Evolutionary conservation across 169 alveolate genomes (phyloP), one percentile per base, ranked within the genome.

Genomic region (Perkinsus olseni): DNA sequence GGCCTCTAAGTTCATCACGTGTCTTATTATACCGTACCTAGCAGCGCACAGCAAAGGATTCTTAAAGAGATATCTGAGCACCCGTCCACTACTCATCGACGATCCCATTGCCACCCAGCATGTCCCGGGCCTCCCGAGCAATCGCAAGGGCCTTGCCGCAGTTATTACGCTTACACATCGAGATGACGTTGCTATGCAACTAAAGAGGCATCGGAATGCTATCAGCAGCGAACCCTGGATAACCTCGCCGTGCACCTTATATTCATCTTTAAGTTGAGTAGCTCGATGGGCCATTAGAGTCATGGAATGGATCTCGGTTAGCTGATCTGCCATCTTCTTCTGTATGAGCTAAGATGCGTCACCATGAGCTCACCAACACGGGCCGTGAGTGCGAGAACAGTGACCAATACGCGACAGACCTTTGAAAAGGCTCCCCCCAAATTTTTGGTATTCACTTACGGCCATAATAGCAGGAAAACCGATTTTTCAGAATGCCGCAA

Each of bases 111-210:
- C 94, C 96, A 28, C 96, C 96, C 38, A 96, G 95, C 97, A 97
- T 96, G 94, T 97, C 98, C 82, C 98, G 96, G 37, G 97, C 97
- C 38, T 94, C 95, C 62, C 98, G 94, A 11, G 98, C 97, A 36
- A 96, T 96, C 62, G 93, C 91, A 31, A 97, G 74, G 0, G 98
- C 96, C 95, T 36, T 92, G 3, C 91, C 38, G 82, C 93, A 91
- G 74, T 31, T n/a, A 62, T 92, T 92, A 0, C 93, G 91, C 50
- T 92, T 92, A n/a, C 39, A 28, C 91, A 92, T 45, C 50, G 91
- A 48, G 40, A 92, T 51, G 39, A 50, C 36, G 38, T 92, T 92
- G 38, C 74, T 38, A 38, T 92, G 93, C 48, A 92, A 39, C 48
- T 39, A 62, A 62, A 4, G 17, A 24, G 1, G 82, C 45, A 95